phyloP scores from a whole-genome alignment of 176 grass and related monocot genomes.

The Musa troglodytarum region DNA sequence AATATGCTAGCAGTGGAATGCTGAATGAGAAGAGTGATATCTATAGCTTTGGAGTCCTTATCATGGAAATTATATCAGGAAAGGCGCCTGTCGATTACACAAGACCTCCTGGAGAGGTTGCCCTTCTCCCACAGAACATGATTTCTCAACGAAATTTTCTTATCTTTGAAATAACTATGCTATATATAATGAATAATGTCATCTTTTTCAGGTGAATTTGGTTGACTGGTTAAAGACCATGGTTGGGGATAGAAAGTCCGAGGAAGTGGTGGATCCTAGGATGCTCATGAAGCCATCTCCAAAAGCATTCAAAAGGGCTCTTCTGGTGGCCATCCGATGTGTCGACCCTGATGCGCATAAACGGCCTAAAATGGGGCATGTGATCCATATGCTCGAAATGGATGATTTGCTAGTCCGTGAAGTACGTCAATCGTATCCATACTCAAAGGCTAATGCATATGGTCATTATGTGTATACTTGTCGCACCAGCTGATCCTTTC shows the following conservation, averaged over 20 bases:
- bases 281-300: conserved; percentile 52
- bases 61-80: conserved; percentile 84
- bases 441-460: neutral
- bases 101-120: conserved; percentile 56
- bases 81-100: conserved; percentile 89
- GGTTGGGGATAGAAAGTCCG: conserved; percentile 71
- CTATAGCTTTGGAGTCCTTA: conserved; percentile 89
- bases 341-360: conserved; percentile 60
- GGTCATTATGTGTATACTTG: neutral
- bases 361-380: conserved; percentile 79
- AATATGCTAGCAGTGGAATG: conserved; percentile 88
- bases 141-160: neutral
- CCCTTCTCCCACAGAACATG: neutral
- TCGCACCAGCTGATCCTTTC: neutral
- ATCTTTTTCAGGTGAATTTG: conserved; percentile 54
- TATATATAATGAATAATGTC: neutral
- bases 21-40: conserved; percentile 92
- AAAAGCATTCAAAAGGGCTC: conserved; percentile 63
- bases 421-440: conserved; percentile 19
- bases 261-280: conserved; percentile 77
- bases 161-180: neutral
- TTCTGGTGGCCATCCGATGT: conserved; percentile 85
- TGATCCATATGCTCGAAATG: conserved; percentile 97
- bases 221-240: conserved; percentile 85
- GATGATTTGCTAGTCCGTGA: conserved; percentile 54